Evolutionary conservation across 73 alveolate genomes (phyloP).

Genomic region (Paramecium primaurelia): DNA sequence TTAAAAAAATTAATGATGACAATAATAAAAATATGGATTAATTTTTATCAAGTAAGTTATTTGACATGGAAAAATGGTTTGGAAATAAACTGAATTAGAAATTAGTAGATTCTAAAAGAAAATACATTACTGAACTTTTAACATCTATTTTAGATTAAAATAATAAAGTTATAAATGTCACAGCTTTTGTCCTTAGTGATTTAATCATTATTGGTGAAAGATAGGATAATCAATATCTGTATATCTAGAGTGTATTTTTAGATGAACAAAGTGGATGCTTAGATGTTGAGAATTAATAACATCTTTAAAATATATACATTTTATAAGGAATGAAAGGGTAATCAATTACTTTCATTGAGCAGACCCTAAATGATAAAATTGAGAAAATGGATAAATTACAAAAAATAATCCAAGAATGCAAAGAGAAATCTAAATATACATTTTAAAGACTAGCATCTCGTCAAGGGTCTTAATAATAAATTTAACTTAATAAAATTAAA

Average conservation of each 20-base stretch:
- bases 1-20: background rate
- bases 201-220: slow-evolving; percentile 1
- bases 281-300: background rate
- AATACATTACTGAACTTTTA: background rate
- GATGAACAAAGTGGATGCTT: slow-evolving; percentile 25
- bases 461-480: background rate
- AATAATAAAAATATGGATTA: background rate
- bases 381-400: background rate
- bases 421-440: background rate
- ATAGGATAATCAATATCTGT: background rate
- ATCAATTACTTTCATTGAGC: slow-evolving; percentile 18
- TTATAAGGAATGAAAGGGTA: background rate
- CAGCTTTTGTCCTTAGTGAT: background rate
- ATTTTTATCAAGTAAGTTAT: background rate
- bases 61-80: background rate
- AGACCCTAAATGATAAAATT: background rate
- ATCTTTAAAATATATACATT: background rate
- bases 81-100: background rate
- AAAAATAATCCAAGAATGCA: background rate
- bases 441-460: background rate
- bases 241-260: background rate
- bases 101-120: slow-evolving; percentile 21
- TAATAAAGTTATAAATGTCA: background rate
- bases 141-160: background rate
- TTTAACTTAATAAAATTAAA: background rate